Evolutionary conservation across 176 grass and related monocot genomes (phyloP).

Genomic region (Poa annua): DNA sequence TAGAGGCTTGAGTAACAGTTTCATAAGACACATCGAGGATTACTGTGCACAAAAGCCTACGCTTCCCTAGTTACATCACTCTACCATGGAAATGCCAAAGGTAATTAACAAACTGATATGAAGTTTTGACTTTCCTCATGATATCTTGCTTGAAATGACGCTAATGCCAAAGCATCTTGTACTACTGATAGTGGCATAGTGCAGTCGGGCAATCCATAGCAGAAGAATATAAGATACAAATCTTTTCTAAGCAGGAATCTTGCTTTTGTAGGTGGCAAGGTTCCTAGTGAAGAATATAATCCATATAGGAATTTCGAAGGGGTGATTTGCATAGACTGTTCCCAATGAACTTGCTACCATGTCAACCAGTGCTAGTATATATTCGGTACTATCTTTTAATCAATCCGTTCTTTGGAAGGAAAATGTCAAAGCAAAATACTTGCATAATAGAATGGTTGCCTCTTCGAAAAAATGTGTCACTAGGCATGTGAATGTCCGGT

Average conservation of each 20-base stretch:
- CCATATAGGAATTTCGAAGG: conserved; percentile 19
- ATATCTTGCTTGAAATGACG: neutral
- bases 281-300: conserved; percentile 35
- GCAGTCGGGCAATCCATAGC: neutral
- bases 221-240: conserved; percentile 10
- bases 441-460: too few relatives aligned
- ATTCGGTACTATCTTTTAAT: too few relatives aligned
- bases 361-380: neutral
- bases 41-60: too few relatives aligned
- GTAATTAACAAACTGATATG: neutral
- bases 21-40: too few relatives aligned
- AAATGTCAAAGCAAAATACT: too few relatives aligned
- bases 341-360: neutral
- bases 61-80: too few relatives aligned
- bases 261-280: neutral
- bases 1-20: too few relatives aligned
- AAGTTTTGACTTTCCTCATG: conserved; percentile 28
- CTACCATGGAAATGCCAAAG: neutral
- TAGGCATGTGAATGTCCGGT: too few relatives aligned
- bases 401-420: too few relatives aligned
- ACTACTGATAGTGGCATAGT: conserved; percentile 25
- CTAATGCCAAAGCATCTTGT: conserved; percentile 23
- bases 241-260: conserved; percentile 32
- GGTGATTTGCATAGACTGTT: neutral
- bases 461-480: too few relatives aligned